Base-by-base conservation (phyloP, 192 early-diverging fungal genomes). In the Linnemannia hyalina region DNA sequence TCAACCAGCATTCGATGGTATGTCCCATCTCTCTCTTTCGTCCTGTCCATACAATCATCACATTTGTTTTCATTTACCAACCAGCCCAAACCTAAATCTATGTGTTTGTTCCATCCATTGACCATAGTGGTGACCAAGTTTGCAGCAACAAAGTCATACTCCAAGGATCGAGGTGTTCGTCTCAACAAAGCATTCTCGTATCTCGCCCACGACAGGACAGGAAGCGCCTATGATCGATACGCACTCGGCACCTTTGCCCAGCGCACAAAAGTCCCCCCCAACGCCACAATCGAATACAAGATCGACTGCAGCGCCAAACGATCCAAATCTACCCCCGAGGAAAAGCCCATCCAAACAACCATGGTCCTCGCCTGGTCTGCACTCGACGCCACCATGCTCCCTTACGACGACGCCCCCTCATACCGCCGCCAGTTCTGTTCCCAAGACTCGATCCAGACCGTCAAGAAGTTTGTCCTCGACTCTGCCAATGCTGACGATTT, bases 161-260 rank as follows among this genome's bases (percentile, higher is more conserved):
- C 75, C 73, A 86, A 86, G 35, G 83, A 86, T 71, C 74, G 60
- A 0, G 75, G 83, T 6, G 83, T 74, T 0, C 83, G 83, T 20
- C 76, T 86, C 75, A 86, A 86, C 79, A 86, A 86, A 49, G 63
- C 79, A 13, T 86, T 86, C 63, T 73, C 83, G 23, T 81, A 73
- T 16, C 83, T 86, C 23, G 69, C 44, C 6, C 83, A 77, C 54
- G 83, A 86, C 47, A 76, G 63, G 57, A 81, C 79, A 26, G 83
- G 83, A 35, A 68, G 83, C 13, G 4, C 40, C 15, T 81, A 80
- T 23, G 83, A 86, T 22, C 74, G 75, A 15, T 86, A 77, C 36
- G n/a, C 79, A 5, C 78, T 86, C 20, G 83, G 83, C 11, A 70
- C 83, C 4, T 86, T 86, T 74, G 83, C 83, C 0, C 83, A 86